Percentiles rank a stretch among this genome's conserved stretches.
phyloP scores from a whole-genome alignment of 106 monocot genomes.

The Allium sativum region DNA sequence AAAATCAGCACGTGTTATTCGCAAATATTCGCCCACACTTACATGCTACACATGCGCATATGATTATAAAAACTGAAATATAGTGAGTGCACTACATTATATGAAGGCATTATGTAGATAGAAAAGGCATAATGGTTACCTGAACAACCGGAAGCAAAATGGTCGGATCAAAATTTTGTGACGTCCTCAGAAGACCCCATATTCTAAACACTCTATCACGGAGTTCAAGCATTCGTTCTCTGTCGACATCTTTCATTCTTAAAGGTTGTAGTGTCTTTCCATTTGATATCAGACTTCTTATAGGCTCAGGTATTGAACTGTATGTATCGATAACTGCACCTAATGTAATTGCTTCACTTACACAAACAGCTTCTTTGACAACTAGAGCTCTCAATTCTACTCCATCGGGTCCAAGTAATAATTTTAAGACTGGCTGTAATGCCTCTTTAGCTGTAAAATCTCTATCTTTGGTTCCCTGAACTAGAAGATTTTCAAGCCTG shows the following conservation, averaged over 20 bases:
- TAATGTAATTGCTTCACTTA: slow-evolving; percentile 71
- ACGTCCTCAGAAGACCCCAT: slow-evolving; percentile 80
- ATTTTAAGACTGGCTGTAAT: slow-evolving; percentile 85
- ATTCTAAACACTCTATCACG: slow-evolving; percentile 74
- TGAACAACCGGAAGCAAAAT: slow-evolving; percentile 80
- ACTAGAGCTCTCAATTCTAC: slow-evolving; percentile 75
- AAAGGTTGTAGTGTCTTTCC: slow-evolving; percentile 36
- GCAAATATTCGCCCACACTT: too few species aligned
- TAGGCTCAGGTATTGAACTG: slow-evolving; percentile 54
- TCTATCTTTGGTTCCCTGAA: slow-evolving; percentile 83
- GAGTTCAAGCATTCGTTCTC: slow-evolving; percentile 66
- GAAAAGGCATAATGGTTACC: slow-evolving; percentile 26
- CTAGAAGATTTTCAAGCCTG: slow-evolving; percentile 97
- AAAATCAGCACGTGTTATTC: too few species aligned
- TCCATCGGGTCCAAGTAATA: slow-evolving; percentile 73
- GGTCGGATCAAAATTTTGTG: slow-evolving; percentile 86
- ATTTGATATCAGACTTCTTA: slow-evolving; percentile 47
- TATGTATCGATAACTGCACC: slow-evolving; percentile 74
- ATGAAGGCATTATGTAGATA: not conserved
- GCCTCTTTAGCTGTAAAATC: slow-evolving; percentile 95
- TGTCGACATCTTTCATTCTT: slow-evolving; percentile 55
- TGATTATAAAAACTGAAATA: too few species aligned
- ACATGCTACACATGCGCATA: too few species aligned
- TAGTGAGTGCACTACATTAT: too few species aligned
- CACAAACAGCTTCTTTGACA: slow-evolving; percentile 86